These are phyloP conservation scores for Carpediemonas membranifera DNA, from an alignment of 78 protist genomes.

Conservation along the genomic window DNA sequence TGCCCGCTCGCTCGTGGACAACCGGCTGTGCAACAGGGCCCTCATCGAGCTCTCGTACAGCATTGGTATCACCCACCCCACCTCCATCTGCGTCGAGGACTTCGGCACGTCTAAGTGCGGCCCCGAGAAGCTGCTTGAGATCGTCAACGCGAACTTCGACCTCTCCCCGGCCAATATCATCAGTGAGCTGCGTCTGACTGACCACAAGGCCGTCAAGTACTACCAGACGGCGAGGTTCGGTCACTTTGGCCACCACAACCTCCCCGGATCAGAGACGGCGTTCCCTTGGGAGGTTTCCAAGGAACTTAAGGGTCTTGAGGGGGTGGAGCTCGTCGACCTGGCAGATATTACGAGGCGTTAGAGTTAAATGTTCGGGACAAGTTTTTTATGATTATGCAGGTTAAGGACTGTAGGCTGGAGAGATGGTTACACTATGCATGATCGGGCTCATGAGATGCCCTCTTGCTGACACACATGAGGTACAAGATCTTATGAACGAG, in stretches of 20 bases:
- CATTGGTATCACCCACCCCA: slow-evolving; percentile 97
- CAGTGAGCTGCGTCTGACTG: slow-evolving; percentile 42
- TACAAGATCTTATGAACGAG: too few relatives aligned
- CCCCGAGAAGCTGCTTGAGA: slow-evolving; percentile 63
- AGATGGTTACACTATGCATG: too few relatives aligned
- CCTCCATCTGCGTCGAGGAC: slow-evolving; percentile 86
- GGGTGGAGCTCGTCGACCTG: too few relatives aligned
- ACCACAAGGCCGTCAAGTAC: slow-evolving; percentile 73
- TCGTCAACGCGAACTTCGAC: slow-evolving; percentile 87
- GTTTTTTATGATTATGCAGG: too few relatives aligned
- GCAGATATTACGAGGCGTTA: too few relatives aligned
- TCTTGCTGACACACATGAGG: too few relatives aligned
- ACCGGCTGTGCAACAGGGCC: slow-evolving; percentile 72
- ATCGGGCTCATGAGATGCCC: too few relatives aligned
- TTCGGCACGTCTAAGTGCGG: slow-evolving; percentile 84
- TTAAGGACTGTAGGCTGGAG: too few relatives aligned
- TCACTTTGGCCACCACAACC: slow-evolving; percentile 89
- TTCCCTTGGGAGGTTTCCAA: not conserved
- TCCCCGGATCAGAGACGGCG: slow-evolving; percentile 52
- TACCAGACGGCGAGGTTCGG: slow-evolving; percentile 78
- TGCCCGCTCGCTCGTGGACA: slow-evolving; percentile 95
- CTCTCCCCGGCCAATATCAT: slow-evolving; percentile 82
- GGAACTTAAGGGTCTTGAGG: not conserved
- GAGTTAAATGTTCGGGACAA: too few relatives aligned
- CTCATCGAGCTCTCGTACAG: slow-evolving; percentile 96